Evolutionary conservation across 2,329 filamentous ascomycete species (phyloP), one percentile per base, ranked within the genome.

Genomic region (Penicillium sp.): DNA sequence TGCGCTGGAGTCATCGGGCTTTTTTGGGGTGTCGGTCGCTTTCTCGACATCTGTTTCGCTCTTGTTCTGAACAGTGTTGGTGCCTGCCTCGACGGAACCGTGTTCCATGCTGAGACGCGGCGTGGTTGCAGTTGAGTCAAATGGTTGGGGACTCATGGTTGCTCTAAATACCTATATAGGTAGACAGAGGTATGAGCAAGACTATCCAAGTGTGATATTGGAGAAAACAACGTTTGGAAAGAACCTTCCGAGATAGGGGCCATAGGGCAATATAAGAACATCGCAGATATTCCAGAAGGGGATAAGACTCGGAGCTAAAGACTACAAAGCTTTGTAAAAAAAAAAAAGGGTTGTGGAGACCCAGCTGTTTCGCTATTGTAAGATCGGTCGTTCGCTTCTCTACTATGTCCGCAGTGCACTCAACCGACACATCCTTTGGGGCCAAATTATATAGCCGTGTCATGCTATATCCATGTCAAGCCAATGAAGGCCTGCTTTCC

Each of bases 31-130:
- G 3, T 42, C 29, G 37, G 25, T 16, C 6, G 27, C n/a, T 1
- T 52, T 34, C 23, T 51, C 29, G 32, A 50, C 39, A 34, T 58
- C 63, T 25, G 46, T 25, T 12, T 42, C 16, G 40, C 13, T 50
- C 41, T 63, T 56, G 1, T 56, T 51, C 4, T 18, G n/a, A 13
- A 37, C 15, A 29, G 31, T 27, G 21, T 38, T 44, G 31, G 23
- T 15, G 15, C 18, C 25, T 5, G 42, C 37, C 29, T 55, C 57
- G 12, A 25, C 41, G 27, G 27, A 5, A 21, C 56, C 40, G 21
- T 46, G 46, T 23, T 65, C 61, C 56, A 58, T 63, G 12, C 61
- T 65, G 35, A 55, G 51, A 10, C 61, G 61, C 25, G 62, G 60
- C 3, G 62, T 65, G 2, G 56, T 60, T 13, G 53, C 27, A 16